Base-by-base conservation (phyloP, 768 basidiomycete genomes). In the Trametes villosa region DNA sequence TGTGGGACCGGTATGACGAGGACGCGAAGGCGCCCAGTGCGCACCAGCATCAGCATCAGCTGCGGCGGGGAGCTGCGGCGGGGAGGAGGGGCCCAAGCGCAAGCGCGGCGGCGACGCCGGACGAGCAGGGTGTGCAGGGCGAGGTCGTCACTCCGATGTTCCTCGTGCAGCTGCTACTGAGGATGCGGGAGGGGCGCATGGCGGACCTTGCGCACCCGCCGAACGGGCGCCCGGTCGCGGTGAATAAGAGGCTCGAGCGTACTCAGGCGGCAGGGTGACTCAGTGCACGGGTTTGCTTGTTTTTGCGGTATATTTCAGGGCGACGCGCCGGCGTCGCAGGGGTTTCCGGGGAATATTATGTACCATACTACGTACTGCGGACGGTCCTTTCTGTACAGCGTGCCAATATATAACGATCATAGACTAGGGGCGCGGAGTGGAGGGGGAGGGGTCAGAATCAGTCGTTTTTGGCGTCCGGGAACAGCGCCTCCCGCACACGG, bases 1-100 rank as follows among this genome's bases (percentile, higher is more conserved):
- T 95, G 0, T 98, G 96, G 94, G 90, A 91, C 38, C 79, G 84
- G 9, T 94, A 93, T 74, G 86, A 85, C 57, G 89, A 92, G 61
- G 85, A 89, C 44, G 76, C 75, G 4, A 69, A 79, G 11, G 74
- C 76, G 4, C 26, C 59, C 54, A 46, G 41, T 50, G 57, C 2
- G 57, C 59, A 9, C 65, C 62, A 34, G 51, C 64, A 5, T 55
- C 70, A 47, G 26, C 41, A 34, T 20, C 46, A 40, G 40, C 38
- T 2, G 27, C 36, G 29, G 18, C 13, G 29, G n/a, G 31, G 45
- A n/a, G n/a, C 67, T 33, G 68, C 38, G 53, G 65, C 52, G 72
- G 72, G 33, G 4, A 65, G 68, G 30, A 59, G 45, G 61, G 53
- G 34, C 72, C 73, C 47, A 64, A 62, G 12, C 66, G 67, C 47